Evolutionary conservation across 78 protist genomes (phyloP).

Genomic region (Paulinella micropora): DNA sequence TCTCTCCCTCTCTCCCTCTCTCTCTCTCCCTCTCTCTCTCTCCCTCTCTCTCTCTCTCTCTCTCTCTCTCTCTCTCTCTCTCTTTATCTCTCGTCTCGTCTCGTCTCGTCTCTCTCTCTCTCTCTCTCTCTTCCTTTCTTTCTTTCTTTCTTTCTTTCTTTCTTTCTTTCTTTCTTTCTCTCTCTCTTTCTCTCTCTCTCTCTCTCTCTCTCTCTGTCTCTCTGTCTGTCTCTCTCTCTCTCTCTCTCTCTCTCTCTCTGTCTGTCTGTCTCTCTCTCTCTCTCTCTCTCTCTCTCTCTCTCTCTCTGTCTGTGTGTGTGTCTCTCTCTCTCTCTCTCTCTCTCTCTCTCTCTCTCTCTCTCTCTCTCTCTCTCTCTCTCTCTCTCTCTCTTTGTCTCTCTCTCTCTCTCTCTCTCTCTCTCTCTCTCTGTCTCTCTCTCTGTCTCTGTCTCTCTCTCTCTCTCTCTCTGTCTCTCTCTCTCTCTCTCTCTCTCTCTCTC

Average conservation of each 20-base stretch:
- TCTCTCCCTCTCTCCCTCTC: slow-evolving; percentile 1
- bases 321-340: neutral
- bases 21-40: slow-evolving; percentile 5
- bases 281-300: slow-evolving; percentile 1
- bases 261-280: neutral
- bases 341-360: neutral
- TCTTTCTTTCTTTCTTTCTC: neutral
- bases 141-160: neutral
- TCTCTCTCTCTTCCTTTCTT: neutral
- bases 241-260: neutral
- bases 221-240: neutral
- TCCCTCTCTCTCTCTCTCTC: neutral
- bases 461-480: slow-evolving; percentile 5
- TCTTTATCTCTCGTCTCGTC: neutral
- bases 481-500: neutral
- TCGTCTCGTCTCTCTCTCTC: neutral
- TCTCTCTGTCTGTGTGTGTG: neutral
- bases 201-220: neutral
- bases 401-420: neutral
- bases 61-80: neutral
- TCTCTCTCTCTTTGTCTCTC: neutral
- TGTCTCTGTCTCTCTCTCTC: neutral
- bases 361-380: neutral
- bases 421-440: neutral
- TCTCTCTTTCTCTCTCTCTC: neutral